These are phyloP conservation scores for Mycena galopus DNA, from an alignment of 768 basidiomycete species.

Conservation along the genomic window DNA sequence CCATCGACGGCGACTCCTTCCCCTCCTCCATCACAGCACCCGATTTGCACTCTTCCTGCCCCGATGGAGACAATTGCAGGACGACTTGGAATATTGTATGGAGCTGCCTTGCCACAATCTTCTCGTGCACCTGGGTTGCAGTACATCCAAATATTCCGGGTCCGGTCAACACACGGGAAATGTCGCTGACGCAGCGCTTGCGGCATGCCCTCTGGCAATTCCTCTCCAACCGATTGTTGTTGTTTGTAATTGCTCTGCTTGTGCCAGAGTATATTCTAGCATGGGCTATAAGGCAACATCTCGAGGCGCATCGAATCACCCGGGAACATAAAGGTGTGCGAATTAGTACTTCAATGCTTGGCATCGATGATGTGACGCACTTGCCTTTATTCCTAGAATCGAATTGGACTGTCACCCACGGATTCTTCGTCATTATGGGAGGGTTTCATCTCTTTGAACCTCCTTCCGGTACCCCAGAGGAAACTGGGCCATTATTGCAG, in stretches of 20 bases:
- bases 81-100: neutral
- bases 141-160: neutral
- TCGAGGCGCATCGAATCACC: neutral
- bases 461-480: neutral
- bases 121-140: slow-evolving; percentile 4
- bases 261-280: slow-evolving; percentile 1
- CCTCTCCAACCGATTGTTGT: neutral
- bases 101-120: neutral
- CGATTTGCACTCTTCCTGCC: too few relatives aligned
- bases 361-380: neutral
- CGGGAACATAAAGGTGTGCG: neutral
- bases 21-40: too few relatives aligned
- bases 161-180: neutral
- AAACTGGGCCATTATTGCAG: neutral
- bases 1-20: too few relatives aligned
- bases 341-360: neutral
- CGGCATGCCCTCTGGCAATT: neutral
- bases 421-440: neutral
- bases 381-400: neutral
- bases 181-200: neutral
- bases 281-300: neutral
- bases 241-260: neutral
- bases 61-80: neutral
- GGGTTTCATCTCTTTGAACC: neutral
- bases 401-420: neutral